These are phyloP conservation scores for Russula compacta DNA, from an alignment of 768 basidiomycete genomes.

Conservation along the genomic window DNA sequence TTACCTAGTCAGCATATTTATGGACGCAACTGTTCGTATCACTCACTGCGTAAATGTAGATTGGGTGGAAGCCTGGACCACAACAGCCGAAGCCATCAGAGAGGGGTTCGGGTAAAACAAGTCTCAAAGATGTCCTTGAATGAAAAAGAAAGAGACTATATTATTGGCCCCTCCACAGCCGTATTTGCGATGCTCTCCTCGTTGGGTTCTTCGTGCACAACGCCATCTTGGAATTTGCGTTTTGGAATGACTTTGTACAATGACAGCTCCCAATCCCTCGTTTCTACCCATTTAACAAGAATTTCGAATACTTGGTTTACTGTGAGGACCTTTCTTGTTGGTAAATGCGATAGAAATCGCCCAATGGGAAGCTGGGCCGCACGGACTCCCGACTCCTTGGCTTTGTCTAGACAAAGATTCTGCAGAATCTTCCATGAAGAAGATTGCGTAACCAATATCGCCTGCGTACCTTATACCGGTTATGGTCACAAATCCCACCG, in stretches of 20 bases:
- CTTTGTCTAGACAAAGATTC: constrained; percentile 87
- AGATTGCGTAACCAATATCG: background rate
- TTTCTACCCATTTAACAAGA: constrained; percentile 81
- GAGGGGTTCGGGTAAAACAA: constrained; percentile 52
- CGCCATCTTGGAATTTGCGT: constrained; percentile 64
- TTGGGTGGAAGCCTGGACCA: constrained; percentile 74
- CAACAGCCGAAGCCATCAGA: constrained; percentile 58
- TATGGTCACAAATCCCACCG: constrained; percentile 91
- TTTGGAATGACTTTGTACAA: constrained; percentile 86
- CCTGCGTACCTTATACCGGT: constrained; percentile 76
- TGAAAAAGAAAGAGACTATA: background rate
- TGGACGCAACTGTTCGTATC: background rate
- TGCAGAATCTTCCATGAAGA: constrained; percentile 26
- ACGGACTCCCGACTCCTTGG: constrained; percentile 59
- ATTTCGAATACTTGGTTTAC: constrained; percentile 96
- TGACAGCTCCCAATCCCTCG: constrained; percentile 76
- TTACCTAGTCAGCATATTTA: constrained; percentile 58
- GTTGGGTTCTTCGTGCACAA: constrained; percentile 23
- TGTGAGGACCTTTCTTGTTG: constrained; percentile 91
- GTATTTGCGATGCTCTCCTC: background rate
- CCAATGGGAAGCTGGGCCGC: constrained; percentile 93
- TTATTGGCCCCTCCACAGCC: background rate
- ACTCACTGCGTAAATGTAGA: constrained; percentile 33
- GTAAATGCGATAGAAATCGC: constrained; percentile 73
- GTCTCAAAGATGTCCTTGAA: constrained; percentile 51